Evolutionary conservation across 1,139 yeast genomes (phyloP).

Genomic region (Debaryomyces singareniensis): DNA sequence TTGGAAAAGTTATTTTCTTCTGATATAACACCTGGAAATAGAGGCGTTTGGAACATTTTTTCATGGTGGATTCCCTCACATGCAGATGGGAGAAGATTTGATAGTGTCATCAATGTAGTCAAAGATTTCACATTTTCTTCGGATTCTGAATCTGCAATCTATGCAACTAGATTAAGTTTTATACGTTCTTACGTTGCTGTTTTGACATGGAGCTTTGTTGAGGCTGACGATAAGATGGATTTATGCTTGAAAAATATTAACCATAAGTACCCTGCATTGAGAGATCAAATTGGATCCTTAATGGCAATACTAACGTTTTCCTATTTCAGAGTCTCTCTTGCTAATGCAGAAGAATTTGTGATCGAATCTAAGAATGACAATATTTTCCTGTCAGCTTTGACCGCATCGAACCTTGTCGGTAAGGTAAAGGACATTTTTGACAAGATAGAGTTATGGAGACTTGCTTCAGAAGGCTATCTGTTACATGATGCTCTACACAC

Average conservation of each 20-base stretch:
- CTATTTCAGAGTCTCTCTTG: conserved; percentile 45
- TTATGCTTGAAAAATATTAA: conserved; percentile 43
- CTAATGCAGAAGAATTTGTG: conserved; percentile 39
- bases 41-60: conserved; percentile 71
- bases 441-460: conserved; percentile 39
- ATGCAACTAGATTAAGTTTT: conserved; percentile 58
- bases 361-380: conserved; percentile 19
- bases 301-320: conserved; percentile 52
- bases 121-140: conserved; percentile 44
- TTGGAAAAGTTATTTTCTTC: conserved; percentile 43
- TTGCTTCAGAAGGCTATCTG: conserved; percentile 21
- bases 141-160: conserved; percentile 60
- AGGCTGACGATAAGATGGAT: conserved; percentile 41
- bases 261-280: conserved; percentile 72
- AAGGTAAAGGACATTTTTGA: conserved; percentile 30
- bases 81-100: conserved; percentile 62
- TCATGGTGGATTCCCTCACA: conserved; percentile 70
- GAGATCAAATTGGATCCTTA: conserved; percentile 65
- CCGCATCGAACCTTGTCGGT: conserved; percentile 19
- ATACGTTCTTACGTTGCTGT: conserved; percentile 50
- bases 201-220: conserved; percentile 53
- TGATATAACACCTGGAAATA: conserved; percentile 72
- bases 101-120: conserved; percentile 43
- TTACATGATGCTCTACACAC: conserved; percentile 42
- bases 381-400: conserved; percentile 22